Base-by-base conservation (phyloP, 768 basidiomycete species). In the Xerocomus brunneocitrinus region DNA sequence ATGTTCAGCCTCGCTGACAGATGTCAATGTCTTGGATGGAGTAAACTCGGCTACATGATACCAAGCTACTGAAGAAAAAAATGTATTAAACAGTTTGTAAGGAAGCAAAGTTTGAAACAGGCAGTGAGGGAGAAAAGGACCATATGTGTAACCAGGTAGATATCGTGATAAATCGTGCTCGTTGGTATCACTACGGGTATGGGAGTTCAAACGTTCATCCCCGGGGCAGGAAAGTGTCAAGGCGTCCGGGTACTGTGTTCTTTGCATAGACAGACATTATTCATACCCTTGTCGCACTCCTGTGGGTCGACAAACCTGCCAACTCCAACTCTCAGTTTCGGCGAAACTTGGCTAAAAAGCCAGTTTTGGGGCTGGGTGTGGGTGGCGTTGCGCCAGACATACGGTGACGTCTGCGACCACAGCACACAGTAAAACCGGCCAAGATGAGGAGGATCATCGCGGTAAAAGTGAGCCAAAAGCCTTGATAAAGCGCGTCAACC, bases 401-500 rank as follows among this genome's bases (percentile, higher is more conserved):
- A 57, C 84, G 76, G 53, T 76, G 73, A 52, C 73, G 78, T 52
- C 84, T 74, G 36, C 85, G 80, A 10, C 85, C 85, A 57, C 86
- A 81, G 73, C 84, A 86, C 35, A 88, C 82, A 3, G 83, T 83
- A 73, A 80, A 79, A 49, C 85, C 85, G 16, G 80, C 85, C 51
- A 88, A 63, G 39, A 82, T 67, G 31, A 84, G 77, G 4, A 89
- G 77, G 58, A 89, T 70, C 63, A 90, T 71, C 12, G 82, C 67
- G 19, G 76, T 80, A 60, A 90, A 81, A 2, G 85, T 88, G 67
- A 90, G 65, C 88, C 88, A 90, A 67, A 89, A 89, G 8, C 79
- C 87, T 55, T 32, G 44, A n/a, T n/a, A 19, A 31, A 27, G 40
- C 28, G 19, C 9, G 24, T 62, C 45, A 52, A 41, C 19, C 44